Evolutionary conservation across 2,329 filamentous ascomycete species (phyloP), one percentile per base, ranked within the genome.

Genomic region (Pyrenophora tritici-repentis): DNA sequence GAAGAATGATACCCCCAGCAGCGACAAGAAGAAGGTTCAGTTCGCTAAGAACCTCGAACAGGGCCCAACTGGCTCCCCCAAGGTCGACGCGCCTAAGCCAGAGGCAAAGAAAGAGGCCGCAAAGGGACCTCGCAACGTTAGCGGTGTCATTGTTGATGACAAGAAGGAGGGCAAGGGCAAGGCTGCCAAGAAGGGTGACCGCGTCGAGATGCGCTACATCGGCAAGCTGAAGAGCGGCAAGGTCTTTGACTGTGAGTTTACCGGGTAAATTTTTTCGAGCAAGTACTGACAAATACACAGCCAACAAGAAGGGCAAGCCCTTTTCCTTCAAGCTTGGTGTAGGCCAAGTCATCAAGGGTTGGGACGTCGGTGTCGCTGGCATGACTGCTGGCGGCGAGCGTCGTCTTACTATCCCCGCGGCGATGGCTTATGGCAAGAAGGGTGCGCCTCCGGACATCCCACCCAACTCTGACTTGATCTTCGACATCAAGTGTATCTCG

Each of bases 11-110:
- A 55, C 71, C 45, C 75, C 80, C 59, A 76, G 75, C 59, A 86
- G 66, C 53, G 68, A 72, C 56, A 73, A 86, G 81, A 97, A 97
- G 86, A 97, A 97, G 82, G 94, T 99, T 55, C 91, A 96, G 76
- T 99, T 99, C 75, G 93, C 94, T 72, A 97, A 97, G 84, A 92
- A 97, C 77, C 90, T 99, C 58, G 94, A 97, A 82, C 91, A 96
- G 77, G 94, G 94, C 53, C 94, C 94, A 58, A 95, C 91, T 53
- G 71, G 72, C 75, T 79, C 69, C 57, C 76, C 65, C 47, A 82
- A 81, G 70, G 71, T 76, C 50, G 74, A 78, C 42, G 68, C 65
- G 42, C 55, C 61, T 55, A 66, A 68, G 56, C 65, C 68, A 67
- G 74, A 68, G 49, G 77, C 82, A 64, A 81, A 81, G 68, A 80